Evolutionary conservation across 352 stramenopile species (phyloP), one percentile per base, ranked within the genome.

Genomic region (Pythium brachiatum): DNA sequence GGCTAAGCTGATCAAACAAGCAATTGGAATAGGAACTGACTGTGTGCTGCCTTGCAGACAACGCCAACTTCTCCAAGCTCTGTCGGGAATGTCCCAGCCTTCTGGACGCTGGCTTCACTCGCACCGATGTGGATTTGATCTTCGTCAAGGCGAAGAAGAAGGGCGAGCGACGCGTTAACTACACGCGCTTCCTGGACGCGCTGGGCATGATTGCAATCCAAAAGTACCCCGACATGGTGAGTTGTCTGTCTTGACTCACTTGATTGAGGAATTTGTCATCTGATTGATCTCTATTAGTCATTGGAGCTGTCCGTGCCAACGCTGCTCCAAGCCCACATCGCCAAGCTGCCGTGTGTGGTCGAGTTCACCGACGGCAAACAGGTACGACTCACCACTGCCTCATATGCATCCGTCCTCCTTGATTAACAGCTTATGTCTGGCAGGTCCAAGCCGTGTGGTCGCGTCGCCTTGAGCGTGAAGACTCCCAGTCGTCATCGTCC

Each of bases 121-220:
- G 74, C 21, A 90, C 81, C 8, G 88, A 96, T 60, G 83, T 96
- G 21, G 88, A 96, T 60, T 63, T 96, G 13, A 94, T 94, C 50
- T 96, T 96, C 51, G 75, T 91, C 60, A 94, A 92, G 52, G 70
- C 76, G 39, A 94, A 95, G 72, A 88, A 90, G 68, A 96, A 94
- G 47, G 81, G 82, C 25, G 80, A 94, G 64, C 77, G 87, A 5
- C 79, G 83, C 11, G 88, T 96, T 52, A 92, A 85, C 51, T 96
- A 94, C 70, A 71, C 79, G 52, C 81, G 85, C 23, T 95, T 95
- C 56, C 68, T 96, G 23, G 82, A 96, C 43, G 85, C 88, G 2
- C 59, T 96, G n/a, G 79, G 81, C 27, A 91, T 90, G 76, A 88
- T 96, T 43, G 85, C 88, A 18, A 72, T 84, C 26, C 77, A 92